Evolutionary conservation across 2,329 filamentous ascomycete species (phyloP), one percentile per base, ranked within the genome.

Genomic region (Fusarium marasasianum): DNA sequence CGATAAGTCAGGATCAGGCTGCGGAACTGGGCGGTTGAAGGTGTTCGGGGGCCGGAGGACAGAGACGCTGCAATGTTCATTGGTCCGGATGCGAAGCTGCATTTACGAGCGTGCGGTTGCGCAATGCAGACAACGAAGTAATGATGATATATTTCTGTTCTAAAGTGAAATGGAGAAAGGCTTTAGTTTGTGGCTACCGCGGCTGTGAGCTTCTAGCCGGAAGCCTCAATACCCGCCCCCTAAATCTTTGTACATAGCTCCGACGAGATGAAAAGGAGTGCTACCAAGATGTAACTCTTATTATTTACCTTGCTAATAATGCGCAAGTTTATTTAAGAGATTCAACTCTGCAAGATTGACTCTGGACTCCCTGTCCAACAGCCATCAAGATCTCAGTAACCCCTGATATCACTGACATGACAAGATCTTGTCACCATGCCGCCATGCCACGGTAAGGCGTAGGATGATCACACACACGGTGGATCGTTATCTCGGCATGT

Each of bases 391-490:
- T 62, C 59, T 62, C 51, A 38, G 59, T n/a, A 57, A 45, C 35
- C 51, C 51, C 50, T 58, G 51, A 62, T 18, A 44, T 57, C 26
- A 35, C 41, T 29, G 20, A 31, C 50, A 45, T 41, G 26, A 41
- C 45, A 43, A 71, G 67, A 71, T 71, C 41, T 55, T 31, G 26
- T 29, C 31, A 48, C n/a, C 29, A 44, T 33, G 29, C 20, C 17
- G 40, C n/a, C n/a, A 62, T 62, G n/a, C 20, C 29, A 33, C n/a
- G 15, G 54, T 60, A 41, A 40, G 29, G 10, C 20, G 26, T 22
- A 47, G 41, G 18, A 55, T 38, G 33, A 71, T 40, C 35, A 50
- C 10, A 50, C 13, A 40, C 17, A 37, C 41, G 13, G 67, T 59
- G 60, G 60, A 60, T 50, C 47, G 26, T 40, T 53, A 50, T 70